These are phyloP conservation scores for Fusarium cyanostomum DNA, from an alignment of 2,329 filamentous ascomycete species.

Conservation along the genomic window DNA sequence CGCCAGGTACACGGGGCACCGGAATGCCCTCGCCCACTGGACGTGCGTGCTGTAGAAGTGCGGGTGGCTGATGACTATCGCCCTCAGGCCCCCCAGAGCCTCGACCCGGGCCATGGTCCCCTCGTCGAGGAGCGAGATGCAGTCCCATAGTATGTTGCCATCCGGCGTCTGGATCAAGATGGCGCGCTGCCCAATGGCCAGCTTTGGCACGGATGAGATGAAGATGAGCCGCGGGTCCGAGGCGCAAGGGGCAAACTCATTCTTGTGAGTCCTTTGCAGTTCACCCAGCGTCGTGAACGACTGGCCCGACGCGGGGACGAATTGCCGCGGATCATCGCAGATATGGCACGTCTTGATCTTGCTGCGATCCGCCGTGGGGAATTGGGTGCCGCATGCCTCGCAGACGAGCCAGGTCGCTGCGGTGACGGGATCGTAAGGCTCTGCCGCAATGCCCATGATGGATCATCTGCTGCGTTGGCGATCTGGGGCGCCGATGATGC, in stretches of 20 bases:
- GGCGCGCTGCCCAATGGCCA: slow-evolving; percentile 80
- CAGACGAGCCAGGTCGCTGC: slow-evolving; percentile 62
- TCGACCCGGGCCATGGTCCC: slow-evolving; percentile 68
- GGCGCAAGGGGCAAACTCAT: slow-evolving; percentile 61
- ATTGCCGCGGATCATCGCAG: slow-evolving; percentile 79
- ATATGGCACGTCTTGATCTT: slow-evolving; percentile 69
- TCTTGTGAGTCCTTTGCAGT: slow-evolving; percentile 58
- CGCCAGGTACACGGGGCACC: slow-evolving; percentile 75
- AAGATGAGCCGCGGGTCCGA: slow-evolving; percentile 57
- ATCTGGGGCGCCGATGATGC: neutral
- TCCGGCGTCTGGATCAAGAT: slow-evolving; percentile 71
- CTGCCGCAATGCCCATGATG: slow-evolving; percentile 31
- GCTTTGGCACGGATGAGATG: slow-evolving; percentile 62
- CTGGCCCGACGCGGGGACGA: slow-evolving; percentile 66
- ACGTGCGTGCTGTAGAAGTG: slow-evolving; percentile 84
- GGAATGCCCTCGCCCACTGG: slow-evolving; percentile 75
- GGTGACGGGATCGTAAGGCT: slow-evolving; percentile 35
- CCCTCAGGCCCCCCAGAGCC: slow-evolving; percentile 70
- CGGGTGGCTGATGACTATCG: slow-evolving; percentile 81
- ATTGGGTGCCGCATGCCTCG: slow-evolving; percentile 76
- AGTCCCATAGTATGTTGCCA: slow-evolving; percentile 85
- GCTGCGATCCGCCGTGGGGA: slow-evolving; percentile 52
- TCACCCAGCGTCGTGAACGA: slow-evolving; percentile 69
- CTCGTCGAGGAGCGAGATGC: slow-evolving; percentile 74
- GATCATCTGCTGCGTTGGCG: neutral